Percentiles rank a stretch among this genome's conserved stretches.
Evolutionary conservation across 352 stramenopile genomes (phyloP).

Genomic region (Phytophthora hibernalis): DNA sequence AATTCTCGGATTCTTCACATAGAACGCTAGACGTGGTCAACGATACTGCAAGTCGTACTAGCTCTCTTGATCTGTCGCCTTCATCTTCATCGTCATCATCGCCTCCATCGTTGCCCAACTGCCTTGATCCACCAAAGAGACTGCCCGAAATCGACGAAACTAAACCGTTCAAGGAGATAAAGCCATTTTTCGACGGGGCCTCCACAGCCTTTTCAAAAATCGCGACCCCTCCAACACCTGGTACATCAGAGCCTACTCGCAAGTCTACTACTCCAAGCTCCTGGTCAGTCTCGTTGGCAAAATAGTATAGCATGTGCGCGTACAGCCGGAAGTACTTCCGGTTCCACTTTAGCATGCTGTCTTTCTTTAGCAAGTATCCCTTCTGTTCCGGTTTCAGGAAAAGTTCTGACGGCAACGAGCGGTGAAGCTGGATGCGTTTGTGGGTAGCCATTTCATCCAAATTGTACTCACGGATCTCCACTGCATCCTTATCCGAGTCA

Average conservation of each 20-base stretch:
- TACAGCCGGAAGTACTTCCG: constrained; percentile 90
- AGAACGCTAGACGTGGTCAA: constrained; percentile 75
- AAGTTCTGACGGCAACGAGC: constrained; percentile 81
- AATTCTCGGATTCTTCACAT: constrained; percentile 71
- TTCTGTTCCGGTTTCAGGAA: constrained; percentile 84
- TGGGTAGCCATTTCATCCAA: constrained; percentile 88
- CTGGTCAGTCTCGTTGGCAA: constrained; percentile 84
- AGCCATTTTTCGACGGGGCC: constrained; percentile 54
- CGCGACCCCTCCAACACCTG: constrained; percentile 75
- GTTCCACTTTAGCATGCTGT: constrained; percentile 91
- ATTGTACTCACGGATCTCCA: constrained; percentile 90
- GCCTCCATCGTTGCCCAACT: constrained; percentile 49
- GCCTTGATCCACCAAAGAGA: constrained; percentile 72
- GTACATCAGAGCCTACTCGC: constrained; percentile 66
- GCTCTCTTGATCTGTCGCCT: constrained; percentile 52
- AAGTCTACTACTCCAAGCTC: constrained; percentile 88
- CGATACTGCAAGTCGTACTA: constrained; percentile 72
- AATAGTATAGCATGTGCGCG: constrained; percentile 91
- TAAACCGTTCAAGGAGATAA: constrained; percentile 84
- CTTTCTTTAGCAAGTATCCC: constrained; percentile 86
- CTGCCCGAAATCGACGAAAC: constrained; percentile 84
- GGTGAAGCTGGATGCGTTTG: constrained; percentile 80
- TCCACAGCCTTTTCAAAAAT: constrained; percentile 86
- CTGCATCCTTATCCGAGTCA: constrained; percentile 78
- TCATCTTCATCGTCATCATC: constrained; percentile 57